Evolutionary conservation across 352 stramenopile genomes (phyloP), one percentile per base, ranked within the genome.

Genomic region (Globisporangium sylvaticum): DNA sequence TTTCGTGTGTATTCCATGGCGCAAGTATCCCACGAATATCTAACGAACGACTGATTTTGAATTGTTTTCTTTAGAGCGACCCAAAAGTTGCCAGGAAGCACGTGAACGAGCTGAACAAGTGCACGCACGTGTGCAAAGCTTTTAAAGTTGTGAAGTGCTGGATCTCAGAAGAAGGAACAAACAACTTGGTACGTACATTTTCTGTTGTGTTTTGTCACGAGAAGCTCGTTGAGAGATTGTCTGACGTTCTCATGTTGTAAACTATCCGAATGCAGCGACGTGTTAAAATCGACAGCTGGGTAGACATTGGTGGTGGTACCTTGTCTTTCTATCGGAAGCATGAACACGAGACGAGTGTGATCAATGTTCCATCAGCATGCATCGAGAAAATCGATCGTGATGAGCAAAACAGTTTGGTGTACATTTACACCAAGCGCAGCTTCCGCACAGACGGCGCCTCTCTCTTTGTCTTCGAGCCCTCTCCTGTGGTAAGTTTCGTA

Each of bases 311-410:
- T 0, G 68, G 59, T 1, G 81, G 66, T 0, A 84, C 69, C 7
- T 72, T 74, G 32, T 87, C 71, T 1, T 88, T 88, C 48, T 90
- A 90, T 62, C 80, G 74, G 48, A 74, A 72, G 14, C 62, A 78
- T 9, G 63, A 65, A 2, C 66, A n/a, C 32, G 70, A 85, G 34
- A 80, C 78, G 0, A 78, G 75, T 9, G 68, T 90, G 24, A 73
- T 82, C 52, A 90, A 90, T 48, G 67, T 90, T 15, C 82, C 82
- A 8, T 79, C 84, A 56, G 69, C 56, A 1, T 83, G 78, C 50
- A 62, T 89, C 25, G 69, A 85, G 56, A 71, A 65, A 22, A 34
- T 83, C 2, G 78, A 85, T 27, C 69, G 82, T 5, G 77, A 84
- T 20, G 59, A 73, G 39, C 34, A 53, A 9, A 77, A 64, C 20